These are phyloP conservation scores for Rhodomyrtus tomentosa DNA, from an alignment of 345 rosid genomes.

Conservation along the genomic window DNA sequence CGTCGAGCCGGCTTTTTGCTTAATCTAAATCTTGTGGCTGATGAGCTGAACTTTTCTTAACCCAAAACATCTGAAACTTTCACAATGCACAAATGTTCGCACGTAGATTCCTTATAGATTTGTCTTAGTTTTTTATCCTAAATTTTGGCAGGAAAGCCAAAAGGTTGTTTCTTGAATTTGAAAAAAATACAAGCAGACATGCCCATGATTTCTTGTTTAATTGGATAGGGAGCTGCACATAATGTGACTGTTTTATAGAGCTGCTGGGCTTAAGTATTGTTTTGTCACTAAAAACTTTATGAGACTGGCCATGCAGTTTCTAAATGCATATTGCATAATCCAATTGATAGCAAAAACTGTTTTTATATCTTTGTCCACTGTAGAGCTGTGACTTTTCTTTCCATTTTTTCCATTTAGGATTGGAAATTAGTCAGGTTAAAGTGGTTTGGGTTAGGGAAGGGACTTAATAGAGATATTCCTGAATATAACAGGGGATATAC, in stretches of 20 bases:
- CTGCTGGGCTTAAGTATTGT: not conserved
- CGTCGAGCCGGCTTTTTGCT: not conserved
- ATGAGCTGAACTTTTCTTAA: not conserved
- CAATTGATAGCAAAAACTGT: not conserved
- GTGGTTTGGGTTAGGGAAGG: not conserved
- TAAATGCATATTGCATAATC: not conserved
- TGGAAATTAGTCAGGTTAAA: not conserved
- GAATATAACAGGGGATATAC: not conserved
- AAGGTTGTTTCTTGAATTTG: not conserved
- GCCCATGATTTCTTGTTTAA: not conserved
- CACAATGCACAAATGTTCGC: not conserved
- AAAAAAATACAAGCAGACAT: not conserved
- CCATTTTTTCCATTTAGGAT: not conserved
- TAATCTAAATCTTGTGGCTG: not conserved
- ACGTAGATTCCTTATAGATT: not conserved
- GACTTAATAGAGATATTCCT: not conserved
- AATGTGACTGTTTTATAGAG: not conserved
- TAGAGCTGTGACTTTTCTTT: not conserved
- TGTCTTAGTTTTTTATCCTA: not conserved
- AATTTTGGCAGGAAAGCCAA: not conserved
- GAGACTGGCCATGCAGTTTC: not conserved
- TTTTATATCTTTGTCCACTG: not conserved
- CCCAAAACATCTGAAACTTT: not conserved
- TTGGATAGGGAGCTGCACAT: not conserved
- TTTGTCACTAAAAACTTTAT: not conserved